These are phyloP conservation scores for Aspergillus sp. DNA, from an alignment of 2,329 filamentous ascomycete genomes.

Conservation along the genomic window DNA sequence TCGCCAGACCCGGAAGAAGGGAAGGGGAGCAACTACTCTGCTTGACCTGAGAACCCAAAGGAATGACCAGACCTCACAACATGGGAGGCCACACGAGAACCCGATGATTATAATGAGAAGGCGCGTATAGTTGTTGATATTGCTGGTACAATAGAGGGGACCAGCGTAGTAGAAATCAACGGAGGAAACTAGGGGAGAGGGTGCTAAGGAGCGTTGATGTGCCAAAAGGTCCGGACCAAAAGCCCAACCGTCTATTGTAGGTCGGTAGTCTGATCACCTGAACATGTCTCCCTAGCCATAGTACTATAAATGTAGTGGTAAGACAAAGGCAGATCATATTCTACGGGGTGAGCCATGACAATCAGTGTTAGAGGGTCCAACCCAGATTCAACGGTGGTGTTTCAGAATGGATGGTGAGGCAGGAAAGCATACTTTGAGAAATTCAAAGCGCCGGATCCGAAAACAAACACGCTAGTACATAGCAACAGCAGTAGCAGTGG, in stretches of 20 bases:
- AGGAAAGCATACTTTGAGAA: background rate
- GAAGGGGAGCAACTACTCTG: slow-evolving; percentile 5
- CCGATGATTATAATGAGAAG: background rate
- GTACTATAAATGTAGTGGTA: background rate
- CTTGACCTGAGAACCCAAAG: slow-evolving; percentile 1
- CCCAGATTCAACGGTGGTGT: slow-evolving; percentile 7
- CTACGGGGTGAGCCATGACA: slow-evolving; percentile 7
- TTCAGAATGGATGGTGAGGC: slow-evolving; percentile 17
- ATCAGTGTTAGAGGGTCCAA: slow-evolving; percentile 8
- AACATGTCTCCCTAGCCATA: too few relatives aligned
- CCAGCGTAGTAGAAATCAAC: background rate
- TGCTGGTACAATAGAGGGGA: background rate
- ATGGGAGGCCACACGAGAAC: background rate
- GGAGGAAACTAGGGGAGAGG: background rate
- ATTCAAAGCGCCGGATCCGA: too few relatives aligned
- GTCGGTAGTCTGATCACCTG: too few relatives aligned
- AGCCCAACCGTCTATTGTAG: background rate
- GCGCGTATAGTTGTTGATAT: background rate
- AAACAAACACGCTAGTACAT: too few relatives aligned
- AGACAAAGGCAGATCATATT: background rate
- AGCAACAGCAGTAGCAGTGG: too few relatives aligned
- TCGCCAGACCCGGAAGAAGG: slow-evolving; percentile 10
- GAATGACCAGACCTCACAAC: slow-evolving; percentile 5
- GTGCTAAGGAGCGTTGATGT: background rate
- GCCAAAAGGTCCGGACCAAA: background rate